Conservation (phyloP, 768 basidiomycete species). For the Mycena kentingensis region DNA sequence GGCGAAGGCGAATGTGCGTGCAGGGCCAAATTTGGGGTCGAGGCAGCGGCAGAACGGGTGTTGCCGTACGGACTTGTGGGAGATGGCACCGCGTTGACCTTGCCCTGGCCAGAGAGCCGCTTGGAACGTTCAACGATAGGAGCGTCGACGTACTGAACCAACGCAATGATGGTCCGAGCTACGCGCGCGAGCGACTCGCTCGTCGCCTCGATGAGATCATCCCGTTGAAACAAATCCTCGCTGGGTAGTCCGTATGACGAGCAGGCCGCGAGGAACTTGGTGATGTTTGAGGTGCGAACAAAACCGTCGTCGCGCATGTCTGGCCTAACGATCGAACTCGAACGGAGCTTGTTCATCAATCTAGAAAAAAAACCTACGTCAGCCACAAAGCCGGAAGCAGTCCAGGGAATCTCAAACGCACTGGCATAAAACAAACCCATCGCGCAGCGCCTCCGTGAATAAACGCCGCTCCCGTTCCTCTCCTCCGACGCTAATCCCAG, state of each 20-base stretch:
- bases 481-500: conserved; percentile 49
- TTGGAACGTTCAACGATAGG: conserved; percentile 49
- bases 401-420: conserved; percentile 45
- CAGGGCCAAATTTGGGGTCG: conserved; percentile 58
- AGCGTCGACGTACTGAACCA: conserved; percentile 63
- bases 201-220: conserved; percentile 66
- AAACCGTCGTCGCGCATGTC: conserved; percentile 70
- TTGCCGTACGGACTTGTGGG: conserved; percentile 37
- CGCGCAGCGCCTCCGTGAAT: conserved; percentile 76
- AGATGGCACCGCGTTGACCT: conserved; percentile 20
- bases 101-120: conserved; percentile 44
- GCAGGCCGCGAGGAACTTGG: conserved; percentile 77
- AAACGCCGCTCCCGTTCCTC: conserved; percentile 75
- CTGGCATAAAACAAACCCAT: conserved; percentile 91
- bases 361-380: conserved; percentile 41
- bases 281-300: conserved; percentile 67
- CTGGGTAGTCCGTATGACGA: conserved; percentile 63
- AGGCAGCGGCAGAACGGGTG: conserved; percentile 51
- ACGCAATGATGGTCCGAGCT: conserved; percentile 69
- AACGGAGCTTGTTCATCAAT: conserved; percentile 76
- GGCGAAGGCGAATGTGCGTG: conserved; percentile 38
- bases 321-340: conserved; percentile 58
- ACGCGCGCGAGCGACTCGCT: conserved; percentile 69
- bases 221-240: conserved; percentile 66
- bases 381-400: conserved; percentile 25